phyloP scores from a whole-genome alignment of 768 basidiomycete species.

The Plicaturopsis crispa region DNA sequence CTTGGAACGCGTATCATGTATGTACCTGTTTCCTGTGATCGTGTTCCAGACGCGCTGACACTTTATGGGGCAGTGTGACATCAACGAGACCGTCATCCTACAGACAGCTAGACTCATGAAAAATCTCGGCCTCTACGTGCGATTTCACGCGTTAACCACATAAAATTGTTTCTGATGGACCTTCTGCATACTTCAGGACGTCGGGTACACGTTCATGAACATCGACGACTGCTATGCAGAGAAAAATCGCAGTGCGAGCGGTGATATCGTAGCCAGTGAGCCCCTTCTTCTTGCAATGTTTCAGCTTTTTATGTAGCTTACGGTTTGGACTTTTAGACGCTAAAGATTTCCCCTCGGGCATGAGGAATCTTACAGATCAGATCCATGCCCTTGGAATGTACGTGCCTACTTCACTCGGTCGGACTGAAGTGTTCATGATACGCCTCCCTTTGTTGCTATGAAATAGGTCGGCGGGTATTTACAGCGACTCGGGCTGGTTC shows the following conservation, averaged over 20 bases:
- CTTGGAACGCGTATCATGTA: constrained; percentile 67
- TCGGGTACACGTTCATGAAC: constrained; percentile 52
- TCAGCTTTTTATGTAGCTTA: neutral
- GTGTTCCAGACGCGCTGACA: neutral
- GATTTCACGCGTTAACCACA: constrained; percentile 8
- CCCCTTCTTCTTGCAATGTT: neutral
- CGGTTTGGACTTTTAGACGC: constrained; percentile 25
- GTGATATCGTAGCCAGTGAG: constrained; percentile 52
- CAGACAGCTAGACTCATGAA: constrained; percentile 43
- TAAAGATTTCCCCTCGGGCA: constrained; percentile 47
- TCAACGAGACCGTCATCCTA: constrained; percentile 45
- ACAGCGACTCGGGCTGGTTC: constrained; percentile 64
- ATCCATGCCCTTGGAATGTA: constrained; percentile 54
- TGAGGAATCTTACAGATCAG: constrained; percentile 46
- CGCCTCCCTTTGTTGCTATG: too few relatives aligned
- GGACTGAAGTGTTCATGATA: constrained; percentile 25
- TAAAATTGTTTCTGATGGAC: neutral
- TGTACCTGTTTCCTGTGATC: constrained; percentile 10
- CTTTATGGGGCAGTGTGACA: constrained; percentile 39
- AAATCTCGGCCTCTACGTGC: constrained; percentile 40
- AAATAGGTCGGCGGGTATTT: constrained; percentile 33
- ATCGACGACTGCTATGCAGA: constrained; percentile 63
- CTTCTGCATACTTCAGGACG: constrained; percentile 29
- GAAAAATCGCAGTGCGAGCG: constrained; percentile 39
- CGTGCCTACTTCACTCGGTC: constrained; percentile 15